Base-by-base conservation (phyloP, 2,329 filamentous ascomycete genomes). In the Calonectria crousiana region DNA sequence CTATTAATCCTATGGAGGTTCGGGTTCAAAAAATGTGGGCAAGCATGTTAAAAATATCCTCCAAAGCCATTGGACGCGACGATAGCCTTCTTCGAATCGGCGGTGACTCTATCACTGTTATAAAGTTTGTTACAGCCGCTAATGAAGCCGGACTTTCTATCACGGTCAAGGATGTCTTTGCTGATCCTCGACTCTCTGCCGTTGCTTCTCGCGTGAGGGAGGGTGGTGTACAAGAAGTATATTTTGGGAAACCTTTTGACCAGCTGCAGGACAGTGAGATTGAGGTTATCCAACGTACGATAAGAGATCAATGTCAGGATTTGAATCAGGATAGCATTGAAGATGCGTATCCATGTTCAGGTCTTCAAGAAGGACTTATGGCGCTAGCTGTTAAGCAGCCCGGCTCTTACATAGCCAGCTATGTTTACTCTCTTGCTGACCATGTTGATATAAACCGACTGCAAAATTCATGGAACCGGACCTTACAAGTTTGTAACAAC, bases 41-140 rank as follows among this genome's bases (percentile, higher is more conserved):
- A 4, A 78, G 81, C 1, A 78, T 86, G 0, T 80, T 88, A 5
- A 77, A 77, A 5, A 75, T 86, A 4, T 73, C 79, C 74, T 11
- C 18, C 11, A 38, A 64, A 11, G 28, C 58, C 6, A 64, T 64
- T 32, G 58, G 58, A 13, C 58, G 83, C 3, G 84, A 87, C 4
- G 85, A 88, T 74, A 88, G 85, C 78, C 89, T 90, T 78, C 88
- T 90, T 81, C 82, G 82, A 0, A 83, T 88, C 0, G 88, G 88
- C 10, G 88, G 88, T 26, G 87, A 89, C 76, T 89, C 88, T 0
- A 84, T 89, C 2, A 76, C 83, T 0, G 88, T 88, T 1, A 90
- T 90, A 85, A 87, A 85, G 73, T 76, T 90, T 4, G 88, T 88
- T 1, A 84, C 86, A 18, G 82, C 84, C 28, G 85, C 85, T 2